Percentiles rank a stretch among this genome's conserved stretches.
Conservation (phyloP, 1,284 basidiomycete genomes). For the Sanghuangporus weigelae region DNA sequence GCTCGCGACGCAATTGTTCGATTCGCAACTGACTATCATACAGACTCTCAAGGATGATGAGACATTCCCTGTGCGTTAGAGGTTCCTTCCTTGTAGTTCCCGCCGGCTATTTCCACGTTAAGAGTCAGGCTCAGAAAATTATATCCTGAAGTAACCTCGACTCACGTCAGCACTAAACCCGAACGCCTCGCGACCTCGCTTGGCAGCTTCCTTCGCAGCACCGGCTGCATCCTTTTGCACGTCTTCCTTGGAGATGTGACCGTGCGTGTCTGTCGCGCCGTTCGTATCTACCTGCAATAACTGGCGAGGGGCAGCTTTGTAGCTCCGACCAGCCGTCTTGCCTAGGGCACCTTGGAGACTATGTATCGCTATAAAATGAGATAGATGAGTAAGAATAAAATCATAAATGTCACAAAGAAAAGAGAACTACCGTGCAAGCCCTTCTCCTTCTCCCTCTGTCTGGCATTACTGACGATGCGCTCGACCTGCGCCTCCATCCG, state of each 20-base stretch:
- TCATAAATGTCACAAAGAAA: neutral
- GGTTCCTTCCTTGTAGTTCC: conserved; percentile 62
- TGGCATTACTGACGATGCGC: conserved; percentile 89
- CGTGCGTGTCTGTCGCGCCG: conserved; percentile 42
- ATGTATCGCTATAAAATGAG: conserved; percentile 49
- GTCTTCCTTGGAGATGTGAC: conserved; percentile 54
- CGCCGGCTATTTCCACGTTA: conserved; percentile 35
- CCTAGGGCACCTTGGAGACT: conserved; percentile 95
- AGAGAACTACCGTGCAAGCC: conserved; percentile 54
- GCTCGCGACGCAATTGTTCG: conserved; percentile 82
- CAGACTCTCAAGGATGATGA: conserved; percentile 79
- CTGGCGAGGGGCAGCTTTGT: conserved; percentile 94
- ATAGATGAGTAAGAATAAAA: neutral
- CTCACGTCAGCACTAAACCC: conserved; percentile 50
- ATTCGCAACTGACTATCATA: conserved; percentile 84
- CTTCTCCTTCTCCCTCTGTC: conserved; percentile 80
- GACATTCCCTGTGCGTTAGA: conserved; percentile 72
- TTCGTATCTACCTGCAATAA: conserved; percentile 80
- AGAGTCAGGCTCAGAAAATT: neutral
- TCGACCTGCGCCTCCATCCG: conserved; percentile 98
- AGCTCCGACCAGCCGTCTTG: conserved; percentile 85
- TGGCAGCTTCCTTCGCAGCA: conserved; percentile 65
- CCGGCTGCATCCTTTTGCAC: conserved; percentile 36
- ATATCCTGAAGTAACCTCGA: neutral
- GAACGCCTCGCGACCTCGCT: conserved; percentile 62